Base-by-base conservation (phyloP, 352 stramenopile species). In the Phytophthora constricta region DNA sequence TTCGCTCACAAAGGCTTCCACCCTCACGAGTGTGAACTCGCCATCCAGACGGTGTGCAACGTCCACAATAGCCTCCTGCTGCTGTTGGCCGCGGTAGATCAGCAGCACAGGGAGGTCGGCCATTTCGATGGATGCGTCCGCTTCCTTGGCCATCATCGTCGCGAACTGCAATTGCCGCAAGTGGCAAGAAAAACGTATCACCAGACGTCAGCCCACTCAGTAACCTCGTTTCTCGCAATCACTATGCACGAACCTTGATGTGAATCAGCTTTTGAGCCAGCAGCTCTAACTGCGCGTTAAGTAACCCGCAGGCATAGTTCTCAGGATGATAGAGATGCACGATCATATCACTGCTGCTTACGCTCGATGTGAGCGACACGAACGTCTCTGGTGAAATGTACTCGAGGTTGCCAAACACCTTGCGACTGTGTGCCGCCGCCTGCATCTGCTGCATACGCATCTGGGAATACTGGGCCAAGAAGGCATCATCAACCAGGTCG, bases 261-360 rank as follows among this genome's bases (percentile, higher is more conserved):
- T 89, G 77, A 5, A 82, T 55, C 39, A 90, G 67, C n/a, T 85
- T 74, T 19, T 48, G 53, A 46, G 82, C 84, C n/a, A 94, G 63
- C 31, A 71, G 16, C 58, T 80, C 70, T 2, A 96, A 70, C 47
- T 91, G 83, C 23, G 76, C 58, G 55, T 96, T 96, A 17, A 96
- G 62, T 25, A 93, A 65, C 1, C 62, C 48, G 28, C 87, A 96
- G n/a, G 82, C 66, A 52, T 93, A 90, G 70, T 82, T 96, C 23
- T 91, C 84, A 0, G 77, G 61, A 37, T 91, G 74, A 43, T 85
- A 92, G 5, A 94, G 70, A 48, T 94, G 86, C 27, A 94, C 74
- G 20, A 91, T 46, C 55, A 77, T 68, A 14, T 65, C 58, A 33
- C 61, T 46, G 39, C 72, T 43, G 22, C 60, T 45, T n/a, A 42